Conservation (phyloP, 139 green algal species). For the Pseudopediastrum boryanum region DNA sequence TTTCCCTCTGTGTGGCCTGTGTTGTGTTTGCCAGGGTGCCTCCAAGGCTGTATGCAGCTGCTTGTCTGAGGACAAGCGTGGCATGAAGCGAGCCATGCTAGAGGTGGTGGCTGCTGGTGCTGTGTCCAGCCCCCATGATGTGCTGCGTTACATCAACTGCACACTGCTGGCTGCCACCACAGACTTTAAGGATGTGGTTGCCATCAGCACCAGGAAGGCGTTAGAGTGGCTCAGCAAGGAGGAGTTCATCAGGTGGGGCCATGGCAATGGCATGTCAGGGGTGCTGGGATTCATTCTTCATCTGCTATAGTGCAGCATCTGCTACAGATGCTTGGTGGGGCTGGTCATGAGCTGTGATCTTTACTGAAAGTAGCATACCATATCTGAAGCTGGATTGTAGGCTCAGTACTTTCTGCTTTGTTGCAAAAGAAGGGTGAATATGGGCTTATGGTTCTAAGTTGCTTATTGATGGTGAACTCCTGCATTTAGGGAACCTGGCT, state of each 20-base stretch:
- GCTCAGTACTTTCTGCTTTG: background rate
- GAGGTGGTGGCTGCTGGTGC: conserved; percentile 76
- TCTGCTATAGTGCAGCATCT: background rate
- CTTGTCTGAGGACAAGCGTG: conserved; percentile 63
- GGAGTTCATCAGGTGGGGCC: conserved; percentile 53
- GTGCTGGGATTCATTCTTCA: too few species aligned
- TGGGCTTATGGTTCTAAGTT: too few species aligned
- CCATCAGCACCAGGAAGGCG: conserved; percentile 48
- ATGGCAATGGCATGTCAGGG: too few species aligned
- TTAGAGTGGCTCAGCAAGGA: conserved; percentile 73
- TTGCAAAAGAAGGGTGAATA: background rate
- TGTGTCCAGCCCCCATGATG: conserved; percentile 62
- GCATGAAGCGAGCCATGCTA: conserved; percentile 84
- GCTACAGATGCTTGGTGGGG: background rate
- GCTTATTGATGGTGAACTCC: too few species aligned
- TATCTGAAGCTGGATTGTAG: background rate
- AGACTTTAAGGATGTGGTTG: conserved; percentile 49
- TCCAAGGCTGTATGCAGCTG: conserved; percentile 64
- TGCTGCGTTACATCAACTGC: conserved; percentile 72
- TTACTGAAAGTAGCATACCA: background rate
- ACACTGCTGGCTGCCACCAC: conserved; percentile 67
- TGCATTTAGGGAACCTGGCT: too few species aligned
- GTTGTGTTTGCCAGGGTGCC: too few species aligned
- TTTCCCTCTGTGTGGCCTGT: too few species aligned
- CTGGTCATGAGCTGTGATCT: background rate